Evolutionary conservation across 2,329 filamentous ascomycete genomes (phyloP).

Genomic region (Colletotrichum eremochloae): DNA sequence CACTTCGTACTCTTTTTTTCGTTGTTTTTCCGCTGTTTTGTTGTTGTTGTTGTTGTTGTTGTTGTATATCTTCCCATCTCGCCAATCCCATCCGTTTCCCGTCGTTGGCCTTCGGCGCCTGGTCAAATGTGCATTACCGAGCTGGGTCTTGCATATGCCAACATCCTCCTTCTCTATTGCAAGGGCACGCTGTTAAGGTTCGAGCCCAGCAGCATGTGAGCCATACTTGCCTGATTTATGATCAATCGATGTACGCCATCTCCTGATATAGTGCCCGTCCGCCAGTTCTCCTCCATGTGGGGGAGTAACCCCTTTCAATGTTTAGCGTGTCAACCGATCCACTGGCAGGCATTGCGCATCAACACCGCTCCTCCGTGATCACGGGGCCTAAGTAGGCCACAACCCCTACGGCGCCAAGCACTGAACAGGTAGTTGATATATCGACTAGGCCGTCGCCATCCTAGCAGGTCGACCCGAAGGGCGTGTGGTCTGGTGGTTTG

Average conservation of each 20-base stretch:
- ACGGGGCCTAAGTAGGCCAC: neutral
- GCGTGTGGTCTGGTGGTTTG: neutral
- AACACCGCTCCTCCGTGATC: neutral
- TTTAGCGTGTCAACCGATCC: neutral
- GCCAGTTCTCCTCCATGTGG: neutral
- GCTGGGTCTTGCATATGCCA: neutral
- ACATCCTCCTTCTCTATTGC: neutral
- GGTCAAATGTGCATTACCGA: neutral
- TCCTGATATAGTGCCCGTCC: neutral
- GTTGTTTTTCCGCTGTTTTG: neutral
- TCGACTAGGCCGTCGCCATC: conserved; percentile 1
- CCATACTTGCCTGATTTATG: neutral
- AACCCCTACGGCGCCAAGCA: neutral
- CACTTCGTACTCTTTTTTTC: neutral
- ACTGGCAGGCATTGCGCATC: neutral
- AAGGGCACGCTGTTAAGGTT: neutral
- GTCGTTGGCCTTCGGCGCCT: neutral
- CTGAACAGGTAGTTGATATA: neutral
- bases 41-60: neutral
- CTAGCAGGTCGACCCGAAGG: neutral
- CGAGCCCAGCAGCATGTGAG: neutral
- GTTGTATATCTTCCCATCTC: neutral
- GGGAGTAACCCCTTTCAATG: neutral
- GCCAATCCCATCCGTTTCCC: neutral
- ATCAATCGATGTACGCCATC: too few species aligned